Conservation (phyloP, 768 basidiomycete species). For the Lentinula detonsa region DNA sequence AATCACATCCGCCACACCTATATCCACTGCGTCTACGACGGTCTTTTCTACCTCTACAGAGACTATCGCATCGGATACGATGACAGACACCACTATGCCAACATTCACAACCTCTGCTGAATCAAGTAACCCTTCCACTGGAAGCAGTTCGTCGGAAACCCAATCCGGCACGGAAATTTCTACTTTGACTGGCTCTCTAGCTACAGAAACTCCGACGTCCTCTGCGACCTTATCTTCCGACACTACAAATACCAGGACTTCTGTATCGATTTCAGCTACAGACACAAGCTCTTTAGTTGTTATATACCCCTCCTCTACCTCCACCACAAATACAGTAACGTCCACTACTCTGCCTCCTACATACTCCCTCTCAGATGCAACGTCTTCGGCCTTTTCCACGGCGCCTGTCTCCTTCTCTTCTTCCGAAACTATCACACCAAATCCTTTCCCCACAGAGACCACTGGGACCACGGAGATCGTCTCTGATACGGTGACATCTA, state of each 20-base stretch:
- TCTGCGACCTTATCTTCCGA: no score
- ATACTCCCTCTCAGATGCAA: not conserved
- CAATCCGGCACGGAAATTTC: not conserved
- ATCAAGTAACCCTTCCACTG: no score
- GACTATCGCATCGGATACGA: not conserved
- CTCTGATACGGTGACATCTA: not conserved
- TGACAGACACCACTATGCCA: not conserved
- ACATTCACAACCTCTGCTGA: not conserved
- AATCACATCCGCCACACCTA: no score
- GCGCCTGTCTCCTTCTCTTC: not conserved
- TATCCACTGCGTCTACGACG: no score
- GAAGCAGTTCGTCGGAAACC: not conserved
- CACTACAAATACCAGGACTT: not conserved
- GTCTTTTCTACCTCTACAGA: not conserved
- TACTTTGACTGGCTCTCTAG: not conserved
- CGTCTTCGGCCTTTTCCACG: not conserved
- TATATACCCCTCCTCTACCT: not conserved
- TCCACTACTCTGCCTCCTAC: not conserved
- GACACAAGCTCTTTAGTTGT: not conserved
- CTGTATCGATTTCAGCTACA: not conserved
- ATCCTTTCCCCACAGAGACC: not conserved
- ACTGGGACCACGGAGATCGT: not conserved
- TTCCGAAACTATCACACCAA: not conserved
- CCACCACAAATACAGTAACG: not conserved
- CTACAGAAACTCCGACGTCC: not conserved